Evolutionary conservation across 1,139 yeast genomes (phyloP), one percentile per base, ranked within the genome.

Genomic region (Zygosaccharomyces sapae): DNA sequence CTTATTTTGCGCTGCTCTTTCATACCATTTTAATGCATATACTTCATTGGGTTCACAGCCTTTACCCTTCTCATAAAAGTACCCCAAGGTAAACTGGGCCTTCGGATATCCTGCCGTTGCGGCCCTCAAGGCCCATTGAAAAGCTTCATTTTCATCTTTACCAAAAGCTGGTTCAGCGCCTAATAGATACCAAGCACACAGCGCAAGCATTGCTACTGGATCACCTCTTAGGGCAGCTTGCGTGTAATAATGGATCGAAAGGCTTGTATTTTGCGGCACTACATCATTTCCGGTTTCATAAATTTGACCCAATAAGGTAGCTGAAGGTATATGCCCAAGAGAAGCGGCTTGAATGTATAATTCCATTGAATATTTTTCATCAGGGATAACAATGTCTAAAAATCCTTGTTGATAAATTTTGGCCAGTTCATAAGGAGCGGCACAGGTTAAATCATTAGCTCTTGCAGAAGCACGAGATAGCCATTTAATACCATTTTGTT

Each of bases 161-260:
- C 83, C 84, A 55, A 92, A 74, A 50, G 81, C 81, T 16, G 92
- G 90, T 36, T 86, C 92, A 37, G 87, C 83, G 1, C 98, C 98
- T 30, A 88, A 85, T 65, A 90, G 74, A 65, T 89, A 92, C 97
- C 97, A 92, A 2, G 97, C 97, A 67, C 97, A 89, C 74, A 92
- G 75, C 2, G 96, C 90, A 59, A 90, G 73, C 96, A 90, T 92
- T 12, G 96, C 84, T 45, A 79, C 81, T 1, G 95, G 79, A 66
- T 92, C 95, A 4, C 96, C 96, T 2, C 85, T 84, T 40, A 83
- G 68, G 0, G 97, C 96, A 0, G 96, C 96, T 56, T 86, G 83
- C 0, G 96, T 89, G 66, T 88, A 92, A 65, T 90, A 92, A 66
- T 92, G 97, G 43, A 92, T 87, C 1, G 95, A 84, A 46, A 92